phyloP scores from a whole-genome alignment of 306 rosid genomes.

The Glycyrrhiza uralensis region DNA sequence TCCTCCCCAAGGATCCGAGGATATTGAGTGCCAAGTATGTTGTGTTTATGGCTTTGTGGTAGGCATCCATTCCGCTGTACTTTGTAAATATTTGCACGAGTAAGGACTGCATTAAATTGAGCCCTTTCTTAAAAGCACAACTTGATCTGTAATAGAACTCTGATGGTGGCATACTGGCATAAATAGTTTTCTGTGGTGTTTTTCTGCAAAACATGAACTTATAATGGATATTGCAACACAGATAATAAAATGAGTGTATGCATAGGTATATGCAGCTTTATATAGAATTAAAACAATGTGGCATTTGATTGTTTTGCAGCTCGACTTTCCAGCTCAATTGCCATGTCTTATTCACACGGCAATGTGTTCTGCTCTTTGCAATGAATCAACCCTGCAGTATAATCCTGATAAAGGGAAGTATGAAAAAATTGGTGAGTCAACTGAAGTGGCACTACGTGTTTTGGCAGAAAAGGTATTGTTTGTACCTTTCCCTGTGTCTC shows the following conservation, averaged over 20 bases:
- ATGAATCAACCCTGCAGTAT: slow-evolving; percentile 86
- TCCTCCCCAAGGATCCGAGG: slow-evolving; percentile 4
- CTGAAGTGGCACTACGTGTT: slow-evolving; percentile 98
- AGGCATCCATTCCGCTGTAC: background rate
- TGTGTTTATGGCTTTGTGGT: background rate
- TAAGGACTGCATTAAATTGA: background rate
- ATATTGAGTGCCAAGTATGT: background rate
- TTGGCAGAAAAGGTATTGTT: slow-evolving; percentile 78
- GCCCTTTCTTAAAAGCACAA: background rate
- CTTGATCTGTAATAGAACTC: background rate
- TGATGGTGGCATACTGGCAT: background rate
- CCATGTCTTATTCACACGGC: slow-evolving; percentile 94
- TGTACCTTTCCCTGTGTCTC: slow-evolving; percentile 26
- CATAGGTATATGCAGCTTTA: background rate
- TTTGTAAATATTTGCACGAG: background rate
- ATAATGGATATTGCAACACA: background rate
- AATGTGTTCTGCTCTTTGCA: slow-evolving; percentile 95
- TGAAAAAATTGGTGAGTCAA: slow-evolving; percentile 99
- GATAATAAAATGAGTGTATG: background rate
- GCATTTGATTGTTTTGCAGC: slow-evolving; percentile 50
- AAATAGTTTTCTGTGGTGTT: background rate
- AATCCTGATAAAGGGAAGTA: slow-evolving; percentile 86
- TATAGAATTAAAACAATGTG: slow-evolving; percentile 13
- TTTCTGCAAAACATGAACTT: background rate
- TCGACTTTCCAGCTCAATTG: slow-evolving; percentile 75